These are phyloP conservation scores for Ambrosiella beaveri DNA, from an alignment of 2,329 filamentous ascomycete genomes.

Conservation along the genomic window DNA sequence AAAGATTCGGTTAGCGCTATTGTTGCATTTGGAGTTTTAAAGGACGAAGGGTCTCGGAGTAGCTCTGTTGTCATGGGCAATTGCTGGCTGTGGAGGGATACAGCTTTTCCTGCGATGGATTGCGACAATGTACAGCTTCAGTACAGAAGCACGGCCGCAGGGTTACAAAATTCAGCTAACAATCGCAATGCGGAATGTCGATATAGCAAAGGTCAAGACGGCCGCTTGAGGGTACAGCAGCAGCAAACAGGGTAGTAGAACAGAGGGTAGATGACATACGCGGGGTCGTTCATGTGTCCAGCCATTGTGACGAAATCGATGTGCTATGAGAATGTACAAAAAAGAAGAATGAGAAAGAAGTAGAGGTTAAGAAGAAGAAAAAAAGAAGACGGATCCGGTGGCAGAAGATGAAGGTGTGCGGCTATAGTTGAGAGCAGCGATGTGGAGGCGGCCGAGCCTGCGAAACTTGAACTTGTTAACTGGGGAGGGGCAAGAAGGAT, in stretches of 20 bases:
- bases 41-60: not conserved
- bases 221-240: slow-evolving; percentile 7
- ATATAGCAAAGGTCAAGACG: not conserved
- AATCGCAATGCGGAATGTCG: not conserved
- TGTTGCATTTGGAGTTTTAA: not conserved
- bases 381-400: slow-evolving; percentile 4
- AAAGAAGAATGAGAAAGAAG: not conserved
- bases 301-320: slow-evolving; percentile 9
- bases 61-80: not conserved
- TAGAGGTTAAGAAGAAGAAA: slow-evolving; percentile 10
- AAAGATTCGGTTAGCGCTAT: not conserved
- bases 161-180: not conserved
- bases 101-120: slow-evolving; percentile 9
- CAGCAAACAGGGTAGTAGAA: slow-evolving; percentile 6
- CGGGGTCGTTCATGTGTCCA: slow-evolving; percentile 13
- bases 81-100: not conserved
- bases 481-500: slow-evolving; percentile 9
- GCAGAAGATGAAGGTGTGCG: slow-evolving; percentile 6
- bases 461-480: slow-evolving; percentile 4
- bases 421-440: slow-evolving; percentile 6
- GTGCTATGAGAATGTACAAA: not conserved
- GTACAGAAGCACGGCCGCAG: slow-evolving; percentile 7
- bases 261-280: slow-evolving; percentile 8
- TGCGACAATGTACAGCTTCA: slow-evolving; percentile 7
- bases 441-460: slow-evolving; percentile 9